Conservation (phyloP, 257 asterid species). For the Schizonepeta tenuifolia region DNA sequence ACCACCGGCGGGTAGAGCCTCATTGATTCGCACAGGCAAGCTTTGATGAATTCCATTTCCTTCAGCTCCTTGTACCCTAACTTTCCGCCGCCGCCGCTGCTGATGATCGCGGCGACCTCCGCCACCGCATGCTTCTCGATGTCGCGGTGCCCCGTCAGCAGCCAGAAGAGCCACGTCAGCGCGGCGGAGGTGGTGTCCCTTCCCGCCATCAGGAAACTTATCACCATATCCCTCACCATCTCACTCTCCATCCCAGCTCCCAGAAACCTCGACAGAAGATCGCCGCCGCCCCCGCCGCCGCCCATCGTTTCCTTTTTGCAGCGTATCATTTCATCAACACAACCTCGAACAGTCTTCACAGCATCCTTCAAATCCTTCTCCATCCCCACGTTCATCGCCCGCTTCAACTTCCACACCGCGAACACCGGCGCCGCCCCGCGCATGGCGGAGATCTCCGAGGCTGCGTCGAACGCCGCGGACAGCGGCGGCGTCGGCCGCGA, state of each 20-base stretch:
- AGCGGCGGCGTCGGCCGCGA: constrained; percentile 46
- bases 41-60: constrained; percentile 52
- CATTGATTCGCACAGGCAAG: constrained; percentile 76
- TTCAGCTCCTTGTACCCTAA: constrained; percentile 44
- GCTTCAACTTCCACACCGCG: constrained; percentile 61
- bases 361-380: constrained; percentile 57
- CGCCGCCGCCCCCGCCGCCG: constrained; percentile 25
- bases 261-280: constrained; percentile 54
- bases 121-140: constrained; percentile 42
- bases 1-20: constrained; percentile 96
- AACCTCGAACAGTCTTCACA: constrained; percentile 41
- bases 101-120: constrained; percentile 28
- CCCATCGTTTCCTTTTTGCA: constrained; percentile 32
- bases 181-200: constrained; percentile 72
- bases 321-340: constrained; percentile 46
- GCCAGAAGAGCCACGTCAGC: constrained; percentile 69
- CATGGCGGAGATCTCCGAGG: constrained; percentile 55
- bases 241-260: constrained; percentile 46
- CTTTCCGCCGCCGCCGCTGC: not conserved
- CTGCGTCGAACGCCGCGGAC: constrained; percentile 60
- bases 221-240: constrained; percentile 52
- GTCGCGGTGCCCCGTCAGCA: constrained; percentile 42
- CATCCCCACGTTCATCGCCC: constrained; percentile 52
- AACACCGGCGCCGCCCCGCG: constrained; percentile 56
- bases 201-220: constrained; percentile 61